Conservation (phyloP, 1,139 yeast genomes). For the Waltiozyma sp. region DNA sequence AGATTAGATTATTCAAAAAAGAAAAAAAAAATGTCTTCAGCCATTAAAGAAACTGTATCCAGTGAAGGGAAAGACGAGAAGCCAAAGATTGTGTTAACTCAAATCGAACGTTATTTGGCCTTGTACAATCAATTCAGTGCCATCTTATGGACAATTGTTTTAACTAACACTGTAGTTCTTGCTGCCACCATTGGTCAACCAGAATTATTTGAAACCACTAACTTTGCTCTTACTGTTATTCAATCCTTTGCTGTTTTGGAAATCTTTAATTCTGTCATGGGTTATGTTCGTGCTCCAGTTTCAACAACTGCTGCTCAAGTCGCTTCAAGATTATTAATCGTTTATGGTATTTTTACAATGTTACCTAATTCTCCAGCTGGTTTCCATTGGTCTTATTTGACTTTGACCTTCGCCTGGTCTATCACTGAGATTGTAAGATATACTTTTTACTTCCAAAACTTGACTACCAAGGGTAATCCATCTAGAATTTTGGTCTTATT, state of each 20-base stretch:
- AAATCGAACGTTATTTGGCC: constrained; percentile 15
- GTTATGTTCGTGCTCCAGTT: constrained; percentile 76
- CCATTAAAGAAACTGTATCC: neutral
- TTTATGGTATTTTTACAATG: constrained; percentile 67
- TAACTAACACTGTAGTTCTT: constrained; percentile 35
- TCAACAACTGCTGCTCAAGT: constrained; percentile 82
- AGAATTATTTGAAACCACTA: constrained; percentile 45
- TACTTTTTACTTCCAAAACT: constrained; percentile 67
- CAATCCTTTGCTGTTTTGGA: constrained; percentile 84
- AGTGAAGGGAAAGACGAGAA: too few relatives aligned
- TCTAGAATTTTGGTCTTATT: constrained; percentile 57
- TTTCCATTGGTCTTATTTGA: constrained; percentile 42
- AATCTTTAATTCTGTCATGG: constrained; percentile 64
- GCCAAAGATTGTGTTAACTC: neutral
- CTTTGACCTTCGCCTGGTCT: constrained; percentile 80
- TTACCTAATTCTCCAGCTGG: constrained; percentile 64
- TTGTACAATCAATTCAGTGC: constrained; percentile 62
- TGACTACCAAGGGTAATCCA: constrained; percentile 43
- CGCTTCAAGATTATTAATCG: constrained; percentile 70
- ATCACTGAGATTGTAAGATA: constrained; percentile 84
- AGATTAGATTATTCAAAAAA: too few relatives aligned
- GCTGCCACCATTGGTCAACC: constrained; percentile 41
- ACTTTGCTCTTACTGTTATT: constrained; percentile 48
- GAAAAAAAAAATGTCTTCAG: neutral
- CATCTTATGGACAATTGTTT: constrained; percentile 53